Percentiles rank a stretch among this genome's conserved stretches.
Evolutionary conservation across 2,329 filamentous ascomycete species (phyloP).

Genomic region (Pseudopyrenochaeta lycopersici): DNA sequence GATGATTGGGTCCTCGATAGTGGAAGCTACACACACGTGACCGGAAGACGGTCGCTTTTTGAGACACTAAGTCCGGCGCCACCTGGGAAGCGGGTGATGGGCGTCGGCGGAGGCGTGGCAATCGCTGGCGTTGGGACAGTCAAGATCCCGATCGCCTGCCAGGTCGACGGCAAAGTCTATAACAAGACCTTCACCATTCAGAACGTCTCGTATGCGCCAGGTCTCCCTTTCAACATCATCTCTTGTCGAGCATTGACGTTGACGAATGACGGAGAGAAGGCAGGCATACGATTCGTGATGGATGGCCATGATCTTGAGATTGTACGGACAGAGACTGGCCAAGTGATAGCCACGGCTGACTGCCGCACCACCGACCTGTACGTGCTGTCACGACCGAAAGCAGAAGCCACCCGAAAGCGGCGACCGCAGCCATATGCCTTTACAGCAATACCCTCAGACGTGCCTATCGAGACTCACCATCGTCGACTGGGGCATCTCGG

Average conservation of each 20-base stretch:
- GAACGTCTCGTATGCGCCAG: too few relatives aligned
- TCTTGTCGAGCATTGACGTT: too few relatives aligned
- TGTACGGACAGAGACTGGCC: constrained; percentile 2
- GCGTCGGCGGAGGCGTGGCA: neutral
- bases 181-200: too few relatives aligned
- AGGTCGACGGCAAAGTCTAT: constrained; percentile 1
- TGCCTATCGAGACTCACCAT: too few relatives aligned
- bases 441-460: too few relatives aligned
- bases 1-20: neutral
- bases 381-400: too few relatives aligned
- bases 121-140: too few relatives aligned
- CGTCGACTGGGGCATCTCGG: too few relatives aligned
- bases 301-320: constrained; percentile 5
- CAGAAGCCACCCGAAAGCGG: too few relatives aligned
- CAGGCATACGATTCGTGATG: constrained; percentile 4
- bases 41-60: constrained; percentile 1
- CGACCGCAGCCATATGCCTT: too few relatives aligned
- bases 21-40: constrained; percentile 2
- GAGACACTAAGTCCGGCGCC: neutral
- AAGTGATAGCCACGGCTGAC: constrained; percentile 5
- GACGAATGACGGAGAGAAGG: neutral
- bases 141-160: neutral
- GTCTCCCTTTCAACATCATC: too few relatives aligned
- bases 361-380: constrained; percentile 2
- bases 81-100: neutral